Percentiles rank a stretch among this genome's conserved stretches.
phyloP scores from a whole-genome alignment of 768 basidiomycete genomes.

The Leccinum olivaceopallidum region DNA sequence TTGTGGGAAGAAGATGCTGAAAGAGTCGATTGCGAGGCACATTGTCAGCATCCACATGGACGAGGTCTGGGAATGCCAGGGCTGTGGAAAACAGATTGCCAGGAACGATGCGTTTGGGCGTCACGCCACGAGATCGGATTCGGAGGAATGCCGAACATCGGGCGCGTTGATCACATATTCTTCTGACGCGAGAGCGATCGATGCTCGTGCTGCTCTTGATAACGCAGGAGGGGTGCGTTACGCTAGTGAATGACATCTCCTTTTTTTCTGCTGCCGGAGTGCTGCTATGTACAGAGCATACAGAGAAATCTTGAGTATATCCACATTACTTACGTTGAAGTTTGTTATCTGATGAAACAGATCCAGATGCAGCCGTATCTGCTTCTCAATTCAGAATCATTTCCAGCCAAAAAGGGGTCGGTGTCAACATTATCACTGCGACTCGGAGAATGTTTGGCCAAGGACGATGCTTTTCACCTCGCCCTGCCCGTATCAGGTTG shows the following conservation, averaged over 20 bases:
- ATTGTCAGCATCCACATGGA: slow-evolving; percentile 16
- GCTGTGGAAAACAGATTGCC: slow-evolving; percentile 13
- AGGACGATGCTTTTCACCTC: neutral
- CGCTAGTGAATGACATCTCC: neutral
- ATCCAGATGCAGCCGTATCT: neutral
- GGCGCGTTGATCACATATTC: slow-evolving; percentile 16
- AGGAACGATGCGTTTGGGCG: slow-evolving; percentile 13
- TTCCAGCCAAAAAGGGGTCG: neutral
- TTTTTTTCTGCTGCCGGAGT: too few species aligned
- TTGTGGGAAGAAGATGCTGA: slow-evolving; percentile 23
- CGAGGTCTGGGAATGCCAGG: slow-evolving; percentile 17
- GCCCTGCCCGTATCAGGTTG: neutral
- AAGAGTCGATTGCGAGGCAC: slow-evolving; percentile 26
- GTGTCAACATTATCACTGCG: neutral
- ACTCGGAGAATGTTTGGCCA: neutral
- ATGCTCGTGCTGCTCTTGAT: slow-evolving; percentile 10
- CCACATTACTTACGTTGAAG: neutral
- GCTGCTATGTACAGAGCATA: too few species aligned
- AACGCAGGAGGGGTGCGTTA: neutral
- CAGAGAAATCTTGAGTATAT: neutral
- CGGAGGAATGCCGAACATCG: slow-evolving; percentile 3
- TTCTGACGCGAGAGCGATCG: neutral
- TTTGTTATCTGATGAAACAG: neutral
- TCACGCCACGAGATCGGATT: slow-evolving; percentile 4
- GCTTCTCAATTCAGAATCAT: neutral